These are phyloP conservation scores for Termitomyces bulborhizus DNA, from an alignment of 768 basidiomycete genomes.

Conservation along the genomic window DNA sequence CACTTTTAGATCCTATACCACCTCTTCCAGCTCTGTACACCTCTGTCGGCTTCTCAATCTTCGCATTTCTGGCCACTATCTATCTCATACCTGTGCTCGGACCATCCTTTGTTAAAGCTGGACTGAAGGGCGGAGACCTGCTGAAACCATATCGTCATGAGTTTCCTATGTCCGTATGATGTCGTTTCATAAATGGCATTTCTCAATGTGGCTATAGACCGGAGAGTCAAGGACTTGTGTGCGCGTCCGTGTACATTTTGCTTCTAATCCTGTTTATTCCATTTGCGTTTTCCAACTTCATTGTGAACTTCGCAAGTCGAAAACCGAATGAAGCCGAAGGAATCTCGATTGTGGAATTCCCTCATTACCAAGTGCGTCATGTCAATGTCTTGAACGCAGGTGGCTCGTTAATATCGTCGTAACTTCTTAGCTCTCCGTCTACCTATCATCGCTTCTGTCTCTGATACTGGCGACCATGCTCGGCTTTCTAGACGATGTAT, in stretches of 20 bases:
- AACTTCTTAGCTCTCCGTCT: constrained; percentile 70
- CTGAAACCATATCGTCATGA: constrained; percentile 63
- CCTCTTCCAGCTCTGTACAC: constrained; percentile 69
- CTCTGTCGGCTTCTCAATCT: constrained; percentile 76
- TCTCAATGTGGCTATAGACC: constrained; percentile 51
- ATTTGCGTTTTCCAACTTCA: constrained; percentile 81
- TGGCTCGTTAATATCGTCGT: neutral
- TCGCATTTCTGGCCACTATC: constrained; percentile 73
- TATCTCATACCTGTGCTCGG: constrained; percentile 82
- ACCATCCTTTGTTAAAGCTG: constrained; percentile 71
- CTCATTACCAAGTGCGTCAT: constrained; percentile 65
- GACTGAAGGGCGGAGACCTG: constrained; percentile 81
- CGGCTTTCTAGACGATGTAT: constrained; percentile 95
- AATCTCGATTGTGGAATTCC: constrained; percentile 61
- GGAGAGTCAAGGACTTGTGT: constrained; percentile 89
- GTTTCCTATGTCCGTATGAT: constrained; percentile 54
- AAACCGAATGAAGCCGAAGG: constrained; percentile 45
- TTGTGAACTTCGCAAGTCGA: constrained; percentile 39
- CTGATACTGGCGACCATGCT: constrained; percentile 89
- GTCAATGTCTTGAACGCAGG: neutral
- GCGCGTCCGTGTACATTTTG: constrained; percentile 83
- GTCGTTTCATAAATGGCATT: neutral
- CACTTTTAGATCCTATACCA: constrained; percentile 63
- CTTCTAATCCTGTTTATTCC: constrained; percentile 90
- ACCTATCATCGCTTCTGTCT: constrained; percentile 89